Evolutionary conservation across 2,329 filamentous ascomycete species (phyloP).

Genomic region (Leptosphaerulina australis): DNA sequence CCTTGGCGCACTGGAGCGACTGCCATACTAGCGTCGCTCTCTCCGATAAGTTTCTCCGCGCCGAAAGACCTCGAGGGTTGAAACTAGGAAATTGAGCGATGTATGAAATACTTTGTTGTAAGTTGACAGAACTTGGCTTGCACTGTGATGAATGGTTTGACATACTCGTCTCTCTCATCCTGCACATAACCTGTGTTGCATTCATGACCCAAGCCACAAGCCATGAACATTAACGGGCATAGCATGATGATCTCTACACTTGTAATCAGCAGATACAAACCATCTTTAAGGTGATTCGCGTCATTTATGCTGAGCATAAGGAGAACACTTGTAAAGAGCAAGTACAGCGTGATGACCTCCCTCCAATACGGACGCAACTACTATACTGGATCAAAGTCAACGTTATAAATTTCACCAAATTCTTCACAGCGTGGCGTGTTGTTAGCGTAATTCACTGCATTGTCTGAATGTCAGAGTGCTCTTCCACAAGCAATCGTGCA

Average conservation of each 20-base stretch:
- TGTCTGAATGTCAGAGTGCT: background rate
- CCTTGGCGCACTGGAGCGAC: background rate
- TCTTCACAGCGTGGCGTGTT: background rate
- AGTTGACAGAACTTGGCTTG: too few relatives aligned
- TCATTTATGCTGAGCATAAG: background rate
- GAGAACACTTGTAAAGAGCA: background rate
- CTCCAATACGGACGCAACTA: too few relatives aligned
- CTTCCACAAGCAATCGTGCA: background rate
- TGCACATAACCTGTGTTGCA: too few relatives aligned
- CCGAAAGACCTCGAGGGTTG: background rate
- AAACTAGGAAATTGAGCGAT: background rate
- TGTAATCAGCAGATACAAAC: background rate
- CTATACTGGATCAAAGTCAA: too few relatives aligned
- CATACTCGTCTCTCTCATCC: background rate
- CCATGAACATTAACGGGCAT: too few relatives aligned
- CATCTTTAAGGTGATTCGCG: background rate
- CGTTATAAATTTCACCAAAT: background rate
- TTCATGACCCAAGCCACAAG: too few relatives aligned
- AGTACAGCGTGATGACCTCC: background rate
- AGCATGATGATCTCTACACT: too few relatives aligned
- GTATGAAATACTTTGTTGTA: background rate
- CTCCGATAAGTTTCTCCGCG: constrained; percentile 5
- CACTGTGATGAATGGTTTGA: too few relatives aligned
- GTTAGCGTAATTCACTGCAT: background rate
- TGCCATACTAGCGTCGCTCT: background rate